Percentiles rank a stretch among this genome's conserved stretches.
These are phyloP conservation scores for Theobroma cacao DNA, from an alignment of 345 rosid species.

Conservation along the genomic window DNA sequence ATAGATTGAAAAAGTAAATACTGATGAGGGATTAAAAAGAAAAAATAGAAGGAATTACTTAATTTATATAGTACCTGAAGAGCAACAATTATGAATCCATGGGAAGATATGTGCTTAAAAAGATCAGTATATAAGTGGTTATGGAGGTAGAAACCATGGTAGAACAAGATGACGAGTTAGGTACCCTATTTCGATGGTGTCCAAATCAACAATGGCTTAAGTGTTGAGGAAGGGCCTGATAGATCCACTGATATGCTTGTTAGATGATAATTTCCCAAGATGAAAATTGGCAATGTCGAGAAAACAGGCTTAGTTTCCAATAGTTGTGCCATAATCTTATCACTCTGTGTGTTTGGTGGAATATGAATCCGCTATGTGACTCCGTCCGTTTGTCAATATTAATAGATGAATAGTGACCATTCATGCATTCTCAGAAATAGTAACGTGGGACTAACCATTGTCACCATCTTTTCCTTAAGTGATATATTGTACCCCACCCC, in stretches of 20 bases:
- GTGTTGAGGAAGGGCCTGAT: conserved; percentile 15
- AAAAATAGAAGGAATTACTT: background rate
- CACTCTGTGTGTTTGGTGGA: background rate
- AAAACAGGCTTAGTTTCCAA: background rate
- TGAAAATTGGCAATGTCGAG: background rate
- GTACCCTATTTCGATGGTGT: conserved; percentile 25
- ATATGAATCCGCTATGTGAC: too few species aligned
- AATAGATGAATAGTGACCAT: too few species aligned
- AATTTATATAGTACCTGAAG: conserved; percentile 34
- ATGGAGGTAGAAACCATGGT: conserved; percentile 29
- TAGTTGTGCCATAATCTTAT: background rate
- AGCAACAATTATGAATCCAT: conserved; percentile 48
- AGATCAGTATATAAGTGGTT: conserved; percentile 33
- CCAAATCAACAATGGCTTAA: conserved; percentile 29
- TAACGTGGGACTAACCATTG: too few species aligned
- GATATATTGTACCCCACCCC: too few species aligned
- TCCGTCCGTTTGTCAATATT: too few species aligned
- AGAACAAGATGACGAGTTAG: conserved; percentile 37
- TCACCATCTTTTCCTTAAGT: too few species aligned
- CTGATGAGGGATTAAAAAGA: background rate
- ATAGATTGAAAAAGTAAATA: background rate
- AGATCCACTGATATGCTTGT: background rate
- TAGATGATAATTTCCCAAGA: background rate
- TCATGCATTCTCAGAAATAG: too few species aligned
- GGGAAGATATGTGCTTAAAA: conserved; percentile 32